Evolutionary conservation across 1,139 yeast species (phyloP).

Genomic region (Wickerhamomyces sp.): DNA sequence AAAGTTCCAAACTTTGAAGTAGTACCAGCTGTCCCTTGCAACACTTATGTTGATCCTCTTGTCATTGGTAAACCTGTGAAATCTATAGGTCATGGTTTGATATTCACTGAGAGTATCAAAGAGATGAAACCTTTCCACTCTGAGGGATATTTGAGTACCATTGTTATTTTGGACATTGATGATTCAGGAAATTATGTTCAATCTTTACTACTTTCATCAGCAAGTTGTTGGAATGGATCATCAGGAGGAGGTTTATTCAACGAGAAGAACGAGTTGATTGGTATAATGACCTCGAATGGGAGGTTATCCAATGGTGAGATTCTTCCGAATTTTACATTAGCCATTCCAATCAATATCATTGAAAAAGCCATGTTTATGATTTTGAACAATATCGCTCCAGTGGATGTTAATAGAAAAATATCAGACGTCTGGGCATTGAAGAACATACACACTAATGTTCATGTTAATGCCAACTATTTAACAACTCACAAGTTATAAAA

Average conservation of each 20-base stretch:
- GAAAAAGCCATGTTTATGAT: conserved; percentile 16
- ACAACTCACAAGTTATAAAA: conserved; percentile 9
- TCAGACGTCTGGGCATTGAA: conserved; percentile 20
- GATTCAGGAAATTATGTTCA: conserved; percentile 27
- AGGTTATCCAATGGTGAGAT: conserved; percentile 36
- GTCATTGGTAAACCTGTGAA: conserved; percentile 34
- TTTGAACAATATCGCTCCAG: conserved; percentile 8
- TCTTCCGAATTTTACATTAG: conserved; percentile 40
- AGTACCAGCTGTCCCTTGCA: conserved; percentile 9
- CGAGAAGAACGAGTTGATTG: conserved; percentile 36
- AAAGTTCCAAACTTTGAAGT: conserved; percentile 4
- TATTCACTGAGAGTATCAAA: conserved; percentile 23
- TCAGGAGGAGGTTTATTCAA: conserved; percentile 65
- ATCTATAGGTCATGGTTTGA: conserved; percentile 57
- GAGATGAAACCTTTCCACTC: conserved; percentile 16
- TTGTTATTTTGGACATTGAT: conserved; percentile 33
- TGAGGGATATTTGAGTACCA: conserved; percentile 22
- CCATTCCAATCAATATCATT: conserved; percentile 34
- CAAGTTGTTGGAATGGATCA: conserved; percentile 75
- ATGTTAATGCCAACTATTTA: background rate
- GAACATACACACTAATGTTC: conserved; percentile 11
- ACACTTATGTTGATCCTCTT: conserved; percentile 5
- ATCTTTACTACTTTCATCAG: conserved; percentile 46
- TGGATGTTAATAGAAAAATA: conserved; percentile 12
- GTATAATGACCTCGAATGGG: conserved; percentile 63